Evolutionary conservation across 306 rosid genomes (phyloP).

Genomic region (Clitoria ternatea): DNA sequence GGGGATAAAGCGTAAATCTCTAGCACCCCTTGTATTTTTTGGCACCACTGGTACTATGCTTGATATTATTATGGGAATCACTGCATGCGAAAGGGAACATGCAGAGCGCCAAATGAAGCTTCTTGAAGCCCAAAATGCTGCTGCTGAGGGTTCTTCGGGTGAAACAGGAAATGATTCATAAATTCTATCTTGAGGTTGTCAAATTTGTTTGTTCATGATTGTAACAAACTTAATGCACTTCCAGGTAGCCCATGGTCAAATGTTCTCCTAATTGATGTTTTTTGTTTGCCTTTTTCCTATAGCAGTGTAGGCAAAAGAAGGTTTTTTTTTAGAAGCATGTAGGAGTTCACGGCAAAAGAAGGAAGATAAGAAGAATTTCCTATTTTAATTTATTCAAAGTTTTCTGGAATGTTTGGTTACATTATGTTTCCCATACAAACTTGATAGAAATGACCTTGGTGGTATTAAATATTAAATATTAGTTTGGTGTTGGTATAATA

Average conservation of each 20-base stretch:
- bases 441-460: too few species aligned
- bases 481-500: too few species aligned
- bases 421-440: too few species aligned
- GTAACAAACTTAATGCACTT: slow-evolving; percentile 16
- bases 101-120: slow-evolving; percentile 86
- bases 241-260: not conserved
- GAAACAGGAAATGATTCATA: slow-evolving; percentile 45
- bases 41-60: slow-evolving; percentile 97
- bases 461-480: too few species aligned
- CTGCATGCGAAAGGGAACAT: slow-evolving; percentile 82
- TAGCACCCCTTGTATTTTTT: slow-evolving; percentile 90
- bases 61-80: slow-evolving; percentile 84
- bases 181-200: not conserved
- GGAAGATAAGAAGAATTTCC: too few species aligned
- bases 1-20: slow-evolving; percentile 84
- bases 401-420: too few species aligned
- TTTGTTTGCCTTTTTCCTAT: not conserved
- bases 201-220: slow-evolving; percentile 6
- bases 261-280: not conserved
- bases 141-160: slow-evolving; percentile 32
- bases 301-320: not conserved
- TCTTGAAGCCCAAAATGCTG: slow-evolving; percentile 60
- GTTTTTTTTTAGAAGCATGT: too few species aligned
- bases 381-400: too few species aligned
- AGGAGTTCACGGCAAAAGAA: too few species aligned